Percentiles rank a stretch among this genome's conserved stretches.
Evolutionary conservation across 257 asterid genomes (phyloP).

Genomic region (Buddleja alternifolia): DNA sequence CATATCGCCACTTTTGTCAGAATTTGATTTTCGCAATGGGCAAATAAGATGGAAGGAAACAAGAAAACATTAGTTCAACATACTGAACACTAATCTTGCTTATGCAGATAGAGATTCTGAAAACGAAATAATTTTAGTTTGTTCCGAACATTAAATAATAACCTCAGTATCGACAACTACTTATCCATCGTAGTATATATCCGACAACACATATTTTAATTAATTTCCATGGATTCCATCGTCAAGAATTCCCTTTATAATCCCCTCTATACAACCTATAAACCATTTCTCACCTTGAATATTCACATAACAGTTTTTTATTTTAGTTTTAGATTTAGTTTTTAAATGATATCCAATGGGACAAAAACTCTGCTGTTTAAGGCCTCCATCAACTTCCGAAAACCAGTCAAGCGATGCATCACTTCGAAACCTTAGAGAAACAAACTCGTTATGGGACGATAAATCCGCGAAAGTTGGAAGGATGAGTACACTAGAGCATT

Average conservation of each 20-base stretch:
- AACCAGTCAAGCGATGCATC: not conserved
- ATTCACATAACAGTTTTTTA: not conserved
- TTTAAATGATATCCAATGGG: slow-evolving; percentile 32
- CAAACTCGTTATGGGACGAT: not conserved
- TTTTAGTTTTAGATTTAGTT: not conserved
- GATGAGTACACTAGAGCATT: slow-evolving; percentile 26
- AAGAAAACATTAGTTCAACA: not conserved
- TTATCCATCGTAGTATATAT: not conserved
- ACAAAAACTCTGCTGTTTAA: slow-evolving; percentile 35
- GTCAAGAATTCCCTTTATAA: slow-evolving; percentile 16
- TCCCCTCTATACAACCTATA: not conserved
- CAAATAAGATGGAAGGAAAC: too few relatives aligned
- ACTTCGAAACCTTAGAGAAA: not conserved
- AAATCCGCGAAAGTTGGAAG: not conserved
- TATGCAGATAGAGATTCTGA: slow-evolving; percentile 17
- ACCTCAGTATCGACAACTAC: not conserved
- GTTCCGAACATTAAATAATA: not conserved
- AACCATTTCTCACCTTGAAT: not conserved
- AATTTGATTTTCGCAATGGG: not conserved
- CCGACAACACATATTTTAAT: not conserved
- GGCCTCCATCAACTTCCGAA: slow-evolving; percentile 23
- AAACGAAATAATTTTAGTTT: not conserved
- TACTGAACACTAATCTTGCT: not conserved
- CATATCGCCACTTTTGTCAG: slow-evolving; percentile 22
- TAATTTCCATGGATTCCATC: slow-evolving; percentile 26